These are phyloP conservation scores for Neolentinus lepideus DNA, from an alignment of 1,284 basidiomycete genomes.

Conservation along the genomic window DNA sequence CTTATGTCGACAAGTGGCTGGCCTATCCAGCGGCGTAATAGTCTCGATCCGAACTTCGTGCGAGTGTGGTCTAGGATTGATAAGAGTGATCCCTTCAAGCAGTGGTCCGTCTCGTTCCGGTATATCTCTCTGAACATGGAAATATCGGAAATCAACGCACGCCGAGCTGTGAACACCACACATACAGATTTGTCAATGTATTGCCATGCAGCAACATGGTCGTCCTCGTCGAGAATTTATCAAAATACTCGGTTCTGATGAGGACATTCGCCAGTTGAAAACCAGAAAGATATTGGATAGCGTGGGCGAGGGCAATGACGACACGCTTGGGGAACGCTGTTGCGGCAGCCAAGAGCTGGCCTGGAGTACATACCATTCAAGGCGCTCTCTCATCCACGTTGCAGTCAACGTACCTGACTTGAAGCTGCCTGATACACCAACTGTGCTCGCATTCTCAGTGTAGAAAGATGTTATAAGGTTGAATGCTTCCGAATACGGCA, in stretches of 20 bases:
- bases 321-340: conserved; percentile 70
- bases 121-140: conserved; percentile 82
- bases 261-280: conserved; percentile 78
- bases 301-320: conserved; percentile 71
- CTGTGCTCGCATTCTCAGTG: conserved; percentile 36
- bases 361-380: not conserved
- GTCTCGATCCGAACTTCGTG: conserved; percentile 83
- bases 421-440: conserved; percentile 36
- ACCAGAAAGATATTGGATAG: conserved; percentile 68
- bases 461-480: conserved; percentile 71
- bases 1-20: conserved; percentile 72
- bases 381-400: too few species aligned
- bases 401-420: conserved; percentile 32
- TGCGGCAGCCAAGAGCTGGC: conserved; percentile 50
- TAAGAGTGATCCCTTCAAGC: conserved; percentile 72
- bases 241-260: conserved; percentile 70
- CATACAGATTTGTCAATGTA: conserved; percentile 77
- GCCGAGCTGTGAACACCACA: too few species aligned
- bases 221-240: conserved; percentile 68
- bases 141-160: too few species aligned
- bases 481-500: conserved; percentile 72
- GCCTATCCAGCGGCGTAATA: conserved; percentile 84
- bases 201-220: conserved; percentile 90
- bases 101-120: conserved; percentile 79
- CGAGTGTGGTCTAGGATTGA: conserved; percentile 84